Evolutionary conservation across 1,284 basidiomycete genomes (phyloP), one percentile per base, ranked within the genome.

Genomic region (Phaffia rhodozyma): DNA sequence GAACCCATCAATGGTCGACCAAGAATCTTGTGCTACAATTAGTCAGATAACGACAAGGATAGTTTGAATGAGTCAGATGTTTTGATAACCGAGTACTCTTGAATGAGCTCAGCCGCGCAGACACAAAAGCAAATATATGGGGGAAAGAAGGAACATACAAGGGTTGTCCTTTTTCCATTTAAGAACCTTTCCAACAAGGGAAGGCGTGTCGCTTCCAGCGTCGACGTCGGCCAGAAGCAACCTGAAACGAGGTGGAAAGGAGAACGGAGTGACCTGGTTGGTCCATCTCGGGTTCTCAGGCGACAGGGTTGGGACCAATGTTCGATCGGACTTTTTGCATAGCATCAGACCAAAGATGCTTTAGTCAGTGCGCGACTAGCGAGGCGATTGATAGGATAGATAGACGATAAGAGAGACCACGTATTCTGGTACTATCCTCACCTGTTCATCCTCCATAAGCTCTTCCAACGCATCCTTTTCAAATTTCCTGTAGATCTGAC

Each of bases 401-500:
- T 34, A 20, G 21, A 53, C 21, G 61, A 59, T 48, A 64, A 32
- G 34, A 23, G 16, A 38, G 53, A 60, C 11, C 48, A n/a, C 49
- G 60, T n/a, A 25, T 27, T n/a, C 50, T 27, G 27, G 4, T 25
- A 61, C 27, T 5, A 21, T 30, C 70, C 79, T 68, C 71, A 83
- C 83, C 62, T 74, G 72, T 63, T 79, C 81, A 52, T 76, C 76
- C n/a, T 67, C 60, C 88, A 93, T 88, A 67, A 91, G 74, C 52
- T 79, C 79, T 70, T 83, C 79, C 62, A 88, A 74, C 49, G 89
- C 81, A 27, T 76, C 73, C 1, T 91, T 88, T 67, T 86, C 84
- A 75, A 98, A 99, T 55, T 94, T 83, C 50, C 84, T 86, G 76
- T 97, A 99, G 4, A 92, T 72, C 70, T 98, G 94, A 71, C 90